A percentile compares a stretch with the other conserved stretches of the same genome.
Evolutionary conservation across 2,329 filamentous ascomycete species (phyloP).

Genomic region (Thielaviopsis ethacetica): DNA sequence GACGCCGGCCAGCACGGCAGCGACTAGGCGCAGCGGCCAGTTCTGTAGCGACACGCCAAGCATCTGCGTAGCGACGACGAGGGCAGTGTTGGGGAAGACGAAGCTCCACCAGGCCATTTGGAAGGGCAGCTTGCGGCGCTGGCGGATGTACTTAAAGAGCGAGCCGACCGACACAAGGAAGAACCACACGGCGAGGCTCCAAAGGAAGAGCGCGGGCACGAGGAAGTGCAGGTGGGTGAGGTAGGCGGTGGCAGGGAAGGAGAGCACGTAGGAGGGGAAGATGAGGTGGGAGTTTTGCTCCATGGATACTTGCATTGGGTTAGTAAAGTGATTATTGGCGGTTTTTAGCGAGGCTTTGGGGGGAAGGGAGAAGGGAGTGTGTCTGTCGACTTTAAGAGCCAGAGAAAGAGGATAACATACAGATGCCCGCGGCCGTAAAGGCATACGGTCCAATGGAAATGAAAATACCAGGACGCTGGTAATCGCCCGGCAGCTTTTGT

Average conservation of each 20-base stretch:
- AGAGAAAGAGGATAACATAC: constrained; percentile 15
- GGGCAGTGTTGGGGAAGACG: constrained; percentile 63
- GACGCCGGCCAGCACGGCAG: constrained; percentile 48
- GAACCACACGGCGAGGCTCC: constrained; percentile 72
- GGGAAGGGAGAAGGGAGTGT: too few species aligned
- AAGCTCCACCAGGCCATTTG: constrained; percentile 80
- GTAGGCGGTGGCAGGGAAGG: constrained; percentile 24
- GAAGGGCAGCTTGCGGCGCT: constrained; percentile 47
- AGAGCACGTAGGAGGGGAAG: constrained; percentile 27
- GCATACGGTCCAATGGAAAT: constrained; percentile 65
- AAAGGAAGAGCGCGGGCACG: constrained; percentile 61
- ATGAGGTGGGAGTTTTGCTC: constrained; percentile 23
- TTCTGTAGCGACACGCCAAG: constrained; percentile 47
- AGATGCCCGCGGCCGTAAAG: constrained; percentile 32
- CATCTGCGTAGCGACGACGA: constrained; percentile 58
- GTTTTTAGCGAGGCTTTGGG: background rate
- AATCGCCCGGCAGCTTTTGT: constrained; percentile 64
- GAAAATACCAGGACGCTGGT: constrained; percentile 65
- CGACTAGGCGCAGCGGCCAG: constrained; percentile 45
- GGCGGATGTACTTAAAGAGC: constrained; percentile 48
- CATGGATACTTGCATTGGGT: background rate
- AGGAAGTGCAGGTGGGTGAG: constrained; percentile 33
- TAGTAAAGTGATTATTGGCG: background rate
- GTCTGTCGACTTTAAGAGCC: too few species aligned
- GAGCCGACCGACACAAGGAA: constrained; percentile 67